These are phyloP conservation scores for Lecanicillium sp. DNA, from an alignment of 2,329 filamentous ascomycete genomes.

Conservation along the genomic window DNA sequence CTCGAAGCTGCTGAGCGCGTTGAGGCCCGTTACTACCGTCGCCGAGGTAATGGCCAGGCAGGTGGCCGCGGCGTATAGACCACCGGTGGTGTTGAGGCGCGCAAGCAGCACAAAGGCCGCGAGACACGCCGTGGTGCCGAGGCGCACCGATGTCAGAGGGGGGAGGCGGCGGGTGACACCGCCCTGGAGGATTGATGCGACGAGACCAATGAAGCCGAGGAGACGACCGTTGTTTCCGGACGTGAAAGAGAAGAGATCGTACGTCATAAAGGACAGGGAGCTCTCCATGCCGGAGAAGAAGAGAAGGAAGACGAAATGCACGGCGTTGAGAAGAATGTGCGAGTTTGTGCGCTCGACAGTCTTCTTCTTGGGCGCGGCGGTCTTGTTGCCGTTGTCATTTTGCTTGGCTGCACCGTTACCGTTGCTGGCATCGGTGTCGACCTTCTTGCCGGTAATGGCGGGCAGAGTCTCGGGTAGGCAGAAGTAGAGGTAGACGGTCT, in stretches of 20 bases:
- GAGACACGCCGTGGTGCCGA: constrained; percentile 72
- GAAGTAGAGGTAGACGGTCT: constrained; percentile 82
- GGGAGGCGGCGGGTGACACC: constrained; percentile 82
- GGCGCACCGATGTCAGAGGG: constrained; percentile 71
- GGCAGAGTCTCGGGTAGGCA: constrained; percentile 83
- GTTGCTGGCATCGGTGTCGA: constrained; percentile 15
- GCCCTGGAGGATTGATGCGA: constrained; percentile 89
- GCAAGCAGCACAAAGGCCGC: constrained; percentile 75
- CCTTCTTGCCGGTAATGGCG: constrained; percentile 35
- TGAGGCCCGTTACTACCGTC: constrained; percentile 90
- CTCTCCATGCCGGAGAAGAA: constrained; percentile 99
- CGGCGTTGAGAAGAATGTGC: constrained; percentile 72
- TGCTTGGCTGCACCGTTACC: constrained; percentile 22
- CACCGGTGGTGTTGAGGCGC: constrained; percentile 58
- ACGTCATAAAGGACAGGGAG: constrained; percentile 94
- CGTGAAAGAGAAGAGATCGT: constrained; percentile 80
- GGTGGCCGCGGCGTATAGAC: constrained; percentile 75
- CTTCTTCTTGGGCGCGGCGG: constrained; percentile 17
- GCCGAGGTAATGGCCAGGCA: constrained; percentile 85
- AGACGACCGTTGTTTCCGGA: constrained; percentile 77
- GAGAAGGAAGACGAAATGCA: constrained; percentile 86
- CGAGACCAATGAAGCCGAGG: constrained; percentile 83
- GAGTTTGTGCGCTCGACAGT: constrained; percentile 64
- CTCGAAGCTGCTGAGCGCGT: constrained; percentile 87
- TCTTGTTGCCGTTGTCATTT: constrained; percentile 18